A percentile compares a stretch with the other conserved stretches of the same genome.
These are phyloP conservation scores for Syzygium grande DNA, from an alignment of 345 rosid genomes.

Conservation along the genomic window DNA sequence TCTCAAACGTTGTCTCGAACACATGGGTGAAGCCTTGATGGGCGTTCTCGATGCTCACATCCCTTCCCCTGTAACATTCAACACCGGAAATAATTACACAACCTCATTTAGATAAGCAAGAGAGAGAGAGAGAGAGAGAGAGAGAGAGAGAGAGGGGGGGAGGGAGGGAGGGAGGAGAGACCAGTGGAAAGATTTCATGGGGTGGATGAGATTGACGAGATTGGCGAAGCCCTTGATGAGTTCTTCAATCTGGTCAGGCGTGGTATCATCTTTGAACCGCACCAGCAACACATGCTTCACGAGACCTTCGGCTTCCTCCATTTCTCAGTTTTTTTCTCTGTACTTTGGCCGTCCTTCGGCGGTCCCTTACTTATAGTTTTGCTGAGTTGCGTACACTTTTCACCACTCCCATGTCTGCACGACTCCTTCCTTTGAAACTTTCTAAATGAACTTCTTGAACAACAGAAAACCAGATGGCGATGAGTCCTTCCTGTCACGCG, in stretches of 20 bases:
- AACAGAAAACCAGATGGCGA: background rate
- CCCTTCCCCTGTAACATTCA: background rate
- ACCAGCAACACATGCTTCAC: constrained; percentile 68
- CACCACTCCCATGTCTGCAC: background rate
- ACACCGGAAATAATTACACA: background rate
- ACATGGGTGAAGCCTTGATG: background rate
- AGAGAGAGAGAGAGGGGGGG: background rate
- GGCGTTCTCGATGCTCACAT: background rate
- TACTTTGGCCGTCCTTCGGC: no score
- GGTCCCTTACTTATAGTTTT: background rate
- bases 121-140: background rate
- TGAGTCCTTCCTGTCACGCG: background rate
- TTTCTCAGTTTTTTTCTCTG: background rate
- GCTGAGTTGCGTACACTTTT: background rate
- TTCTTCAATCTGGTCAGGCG: constrained; percentile 33
- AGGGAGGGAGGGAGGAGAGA: no score
- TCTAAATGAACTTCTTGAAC: background rate
- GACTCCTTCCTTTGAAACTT: background rate
- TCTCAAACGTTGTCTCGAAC: background rate
- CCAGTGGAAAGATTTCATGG: constrained; percentile 84
- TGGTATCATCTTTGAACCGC: constrained; percentile 54
- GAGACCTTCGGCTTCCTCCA: constrained; percentile 62
- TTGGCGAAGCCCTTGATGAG: constrained; percentile 57
- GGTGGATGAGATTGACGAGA: constrained; percentile 60
- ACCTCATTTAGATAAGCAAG: background rate